phyloP scores from a whole-genome alignment of 345 rosid species.

The Excoecaria agallocha region DNA sequence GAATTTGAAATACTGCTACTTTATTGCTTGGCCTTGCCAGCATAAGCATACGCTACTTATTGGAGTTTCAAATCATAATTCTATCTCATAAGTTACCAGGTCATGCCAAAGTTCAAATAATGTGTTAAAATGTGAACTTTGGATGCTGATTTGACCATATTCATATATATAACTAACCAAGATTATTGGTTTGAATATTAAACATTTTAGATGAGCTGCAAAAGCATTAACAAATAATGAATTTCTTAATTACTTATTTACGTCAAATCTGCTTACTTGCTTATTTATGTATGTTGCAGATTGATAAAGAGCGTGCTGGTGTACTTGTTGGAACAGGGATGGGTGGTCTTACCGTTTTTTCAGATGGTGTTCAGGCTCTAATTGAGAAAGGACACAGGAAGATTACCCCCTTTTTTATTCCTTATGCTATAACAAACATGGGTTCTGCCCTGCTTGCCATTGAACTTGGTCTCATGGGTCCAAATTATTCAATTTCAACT shows the following conservation, averaged over 20 bases:
- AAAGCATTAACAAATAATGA: not conserved
- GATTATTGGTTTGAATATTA: not conserved
- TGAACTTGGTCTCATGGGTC: conserved; percentile 98
- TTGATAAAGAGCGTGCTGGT: conserved; percentile 76
- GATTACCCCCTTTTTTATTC: conserved; percentile 87
- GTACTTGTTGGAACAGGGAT: conserved; percentile 98
- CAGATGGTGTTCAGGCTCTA: conserved; percentile 78
- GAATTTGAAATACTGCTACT: not conserved
- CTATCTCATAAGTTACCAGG: not conserved
- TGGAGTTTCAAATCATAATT: not conserved
- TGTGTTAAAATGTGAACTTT: not conserved
- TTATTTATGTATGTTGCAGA: conserved; percentile 41
- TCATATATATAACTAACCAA: not conserved
- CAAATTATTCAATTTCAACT: conserved; percentile 95
- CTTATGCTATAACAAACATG: conserved; percentile 94
- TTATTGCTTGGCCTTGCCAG: not conserved
- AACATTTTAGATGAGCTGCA: not conserved
- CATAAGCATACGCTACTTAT: not conserved
- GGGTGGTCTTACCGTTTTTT: conserved; percentile 91
- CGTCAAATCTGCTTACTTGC: not conserved
- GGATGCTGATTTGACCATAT: not conserved
- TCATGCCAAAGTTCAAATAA: not conserved
- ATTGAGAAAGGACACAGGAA: conserved; percentile 87
- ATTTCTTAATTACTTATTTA: not conserved
- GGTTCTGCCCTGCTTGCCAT: conserved; percentile 90